Evolutionary conservation across 192 early-diverging fungal species (phyloP).

Genomic region (Coemansia asiatica): DNA sequence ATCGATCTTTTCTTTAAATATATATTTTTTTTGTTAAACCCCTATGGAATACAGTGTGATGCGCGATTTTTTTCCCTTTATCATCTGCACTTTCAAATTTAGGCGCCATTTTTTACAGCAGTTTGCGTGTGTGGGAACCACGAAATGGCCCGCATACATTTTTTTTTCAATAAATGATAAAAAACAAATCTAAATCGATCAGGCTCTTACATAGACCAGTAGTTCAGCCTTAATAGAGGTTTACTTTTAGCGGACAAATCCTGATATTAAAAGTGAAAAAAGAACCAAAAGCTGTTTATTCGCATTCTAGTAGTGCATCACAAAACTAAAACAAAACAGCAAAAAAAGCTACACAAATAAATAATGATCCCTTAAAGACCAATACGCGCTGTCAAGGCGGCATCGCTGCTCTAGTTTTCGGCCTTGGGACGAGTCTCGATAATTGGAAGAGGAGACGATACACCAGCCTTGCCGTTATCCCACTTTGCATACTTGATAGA

Average conservation of each 20-base stretch:
- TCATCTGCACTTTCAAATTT: background rate
- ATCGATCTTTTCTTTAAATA: background rate
- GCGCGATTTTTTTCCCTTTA: background rate
- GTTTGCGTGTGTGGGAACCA: slow-evolving; percentile 11
- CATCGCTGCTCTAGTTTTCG: slow-evolving; percentile 26
- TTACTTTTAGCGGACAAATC: too few species aligned
- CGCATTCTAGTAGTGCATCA: background rate
- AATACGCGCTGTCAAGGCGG: background rate
- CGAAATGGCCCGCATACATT: slow-evolving; percentile 12
- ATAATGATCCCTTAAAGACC: background rate
- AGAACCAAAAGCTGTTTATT: background rate
- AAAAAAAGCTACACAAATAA: background rate
- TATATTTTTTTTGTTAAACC: background rate
- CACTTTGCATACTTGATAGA: slow-evolving; percentile 50
- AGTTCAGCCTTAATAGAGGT: background rate
- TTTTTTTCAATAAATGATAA: too few species aligned
- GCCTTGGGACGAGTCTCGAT: slow-evolving; percentile 47
- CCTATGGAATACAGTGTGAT: too few species aligned
- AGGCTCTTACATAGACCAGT: background rate
- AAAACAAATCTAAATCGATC: background rate
- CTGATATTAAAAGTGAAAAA: background rate
- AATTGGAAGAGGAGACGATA: slow-evolving; percentile 13
- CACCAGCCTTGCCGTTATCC: slow-evolving; percentile 47
- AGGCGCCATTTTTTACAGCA: background rate
- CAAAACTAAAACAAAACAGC: background rate